Base-by-base conservation (phyloP, 495 filamentous ascomycete species). In the Neurospora sp. region DNA sequence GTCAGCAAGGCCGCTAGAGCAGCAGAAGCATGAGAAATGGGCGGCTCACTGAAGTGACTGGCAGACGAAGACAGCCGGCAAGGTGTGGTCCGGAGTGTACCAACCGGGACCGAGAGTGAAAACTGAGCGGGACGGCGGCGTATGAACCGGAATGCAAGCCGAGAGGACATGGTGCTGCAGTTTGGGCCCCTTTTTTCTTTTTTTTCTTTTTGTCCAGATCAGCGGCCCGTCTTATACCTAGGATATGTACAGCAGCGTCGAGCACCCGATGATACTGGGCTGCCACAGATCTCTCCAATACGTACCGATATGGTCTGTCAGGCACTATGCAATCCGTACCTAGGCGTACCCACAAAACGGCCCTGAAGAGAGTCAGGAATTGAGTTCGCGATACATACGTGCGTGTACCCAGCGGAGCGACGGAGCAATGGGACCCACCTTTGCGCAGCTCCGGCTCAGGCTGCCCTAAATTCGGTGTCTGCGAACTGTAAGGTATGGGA, bases 151-250 rank as follows among this genome's bases (percentile, higher is more conserved):
- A 73, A 74, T 68, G 76, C 42, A 71, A 73, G 20, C 7, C 71
- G 41, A 10, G 68, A 68, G 71, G 74, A 72, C 77, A 79, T 79
- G 20, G 68, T 70, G 45, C n/a, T 22, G 20, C 53, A 35, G 53
- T 65, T 65, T 16, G 22, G 12, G 22, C 22, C 12, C 53, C 20
- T 31, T 31, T 61, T 61, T 61, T 31, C 31, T 61, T 31, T 31
- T 61, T 61, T 31, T 31, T 31, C 1, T 31, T 31, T 61, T 61
- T 61, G 22, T 22, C 12, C 53, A 61, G 53, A 61, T 31, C 53
- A 61, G 53, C 22, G 22, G 53, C 22, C 53, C 22, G 47, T 61
- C 22, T 53, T 61, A 61, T 61, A 59, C 47, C 47, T 27, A 16
- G 22, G 22, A 59, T 59, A 31, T 31, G 27, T 31, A 59, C 47